Conservation (phyloP, 805 yeast species). For the Candida germanica region DNA sequence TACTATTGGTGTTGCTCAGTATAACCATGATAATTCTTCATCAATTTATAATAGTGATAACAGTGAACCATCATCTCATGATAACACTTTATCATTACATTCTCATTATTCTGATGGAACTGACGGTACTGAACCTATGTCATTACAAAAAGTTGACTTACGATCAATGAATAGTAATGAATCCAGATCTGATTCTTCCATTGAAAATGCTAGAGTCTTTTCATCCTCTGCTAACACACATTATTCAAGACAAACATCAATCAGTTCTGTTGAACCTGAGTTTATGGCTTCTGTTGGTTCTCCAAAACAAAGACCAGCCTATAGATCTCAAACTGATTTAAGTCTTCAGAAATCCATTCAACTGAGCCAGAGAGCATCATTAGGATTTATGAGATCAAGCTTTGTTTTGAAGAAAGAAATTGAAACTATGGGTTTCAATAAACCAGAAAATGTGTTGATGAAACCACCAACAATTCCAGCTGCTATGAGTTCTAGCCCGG, state of each 20-base stretch:
- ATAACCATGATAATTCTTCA: slow-evolving; percentile 22
- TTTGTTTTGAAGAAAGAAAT: slow-evolving; percentile 42
- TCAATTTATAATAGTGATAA: slow-evolving; percentile 31
- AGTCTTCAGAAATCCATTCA: slow-evolving; percentile 14
- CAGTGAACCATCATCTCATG: slow-evolving; percentile 18
- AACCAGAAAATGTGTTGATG: slow-evolving; percentile 29
- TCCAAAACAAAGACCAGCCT: slow-evolving; percentile 1
- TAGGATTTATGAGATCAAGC: slow-evolving; percentile 44
- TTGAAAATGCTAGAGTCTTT: slow-evolving; percentile 11
- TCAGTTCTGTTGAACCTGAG: slow-evolving; percentile 15
- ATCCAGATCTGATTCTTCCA: slow-evolving; percentile 6
- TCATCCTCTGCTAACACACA: slow-evolving; percentile 5
- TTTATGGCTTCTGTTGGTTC: slow-evolving; percentile 8
- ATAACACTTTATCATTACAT: slow-evolving; percentile 30
- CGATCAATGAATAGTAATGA: slow-evolving; percentile 12
- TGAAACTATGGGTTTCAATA: slow-evolving; percentile 29
- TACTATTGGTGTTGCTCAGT: not conserved
- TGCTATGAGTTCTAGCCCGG: slow-evolving; percentile 5
- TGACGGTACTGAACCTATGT: slow-evolving; percentile 16
- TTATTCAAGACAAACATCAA: slow-evolving; percentile 13
- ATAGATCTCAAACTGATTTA: slow-evolving; percentile 4
- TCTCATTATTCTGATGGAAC: slow-evolving; percentile 28
- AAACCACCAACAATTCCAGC: slow-evolving; percentile 17
- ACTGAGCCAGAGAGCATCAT: slow-evolving; percentile 31
- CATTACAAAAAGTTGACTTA: slow-evolving; percentile 11